phyloP scores from a whole-genome alignment of 768 basidiomycete species.

The Sporobolomyces pararoseus region DNA sequence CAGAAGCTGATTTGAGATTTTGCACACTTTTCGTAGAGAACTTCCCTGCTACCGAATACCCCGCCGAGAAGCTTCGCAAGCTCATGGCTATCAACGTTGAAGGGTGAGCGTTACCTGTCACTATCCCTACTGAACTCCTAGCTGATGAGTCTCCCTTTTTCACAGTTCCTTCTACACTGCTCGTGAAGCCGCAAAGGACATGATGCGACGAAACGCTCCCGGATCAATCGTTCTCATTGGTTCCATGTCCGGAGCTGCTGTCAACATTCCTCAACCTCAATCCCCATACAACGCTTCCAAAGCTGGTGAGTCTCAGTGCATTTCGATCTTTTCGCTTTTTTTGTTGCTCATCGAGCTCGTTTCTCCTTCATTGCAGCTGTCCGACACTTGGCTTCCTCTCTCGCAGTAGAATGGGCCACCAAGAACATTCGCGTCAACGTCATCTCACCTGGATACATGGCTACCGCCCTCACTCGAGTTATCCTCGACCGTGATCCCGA shows the following conservation, averaged over 20 bases:
- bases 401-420: constrained; percentile 95
- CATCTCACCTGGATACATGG: constrained; percentile 77
- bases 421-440: constrained; percentile 57
- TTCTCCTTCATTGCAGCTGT: constrained; percentile 54
- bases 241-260: constrained; percentile 84
- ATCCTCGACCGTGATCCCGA: constrained; percentile 71
- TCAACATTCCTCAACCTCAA: constrained; percentile 66
- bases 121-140: too few species aligned
- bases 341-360: not conserved
- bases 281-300: constrained; percentile 95
- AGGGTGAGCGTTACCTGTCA: constrained; percentile 51
- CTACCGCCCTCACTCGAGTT: constrained; percentile 64
- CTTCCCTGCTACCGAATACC: constrained; percentile 56
- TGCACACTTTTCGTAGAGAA: constrained; percentile 32
- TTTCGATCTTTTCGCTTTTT: not conserved
- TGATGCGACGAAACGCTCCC: constrained; percentile 63
- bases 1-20: constrained; percentile 41
- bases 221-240: constrained; percentile 69
- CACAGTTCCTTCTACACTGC: constrained; percentile 78
- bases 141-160: too few species aligned
- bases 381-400: constrained; percentile 84
- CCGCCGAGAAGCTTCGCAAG: constrained; percentile 73
- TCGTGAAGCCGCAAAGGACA: constrained; percentile 83
- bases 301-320: constrained; percentile 58
- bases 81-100: constrained; percentile 92